A percentile compares a stretch with the other conserved stretches of the same genome.
phyloP scores from a whole-genome alignment of 2,329 filamentous ascomycete genomes.

The Metarhizium sp. region DNA sequence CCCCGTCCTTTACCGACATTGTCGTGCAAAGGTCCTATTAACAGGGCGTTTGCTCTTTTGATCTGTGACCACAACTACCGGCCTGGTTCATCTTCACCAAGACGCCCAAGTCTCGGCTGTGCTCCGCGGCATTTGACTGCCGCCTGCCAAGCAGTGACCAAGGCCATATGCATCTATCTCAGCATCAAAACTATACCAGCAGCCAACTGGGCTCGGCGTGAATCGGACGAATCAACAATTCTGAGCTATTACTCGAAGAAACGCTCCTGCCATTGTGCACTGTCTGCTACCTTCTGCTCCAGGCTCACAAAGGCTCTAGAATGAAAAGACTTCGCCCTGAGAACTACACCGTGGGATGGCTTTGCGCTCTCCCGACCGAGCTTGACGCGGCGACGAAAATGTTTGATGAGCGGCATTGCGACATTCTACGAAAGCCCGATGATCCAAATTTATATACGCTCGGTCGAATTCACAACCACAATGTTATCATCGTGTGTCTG shows the following conservation, averaged over 20 bases:
- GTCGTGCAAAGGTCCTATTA: too few species aligned
- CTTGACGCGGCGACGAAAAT: not conserved
- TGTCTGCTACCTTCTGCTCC: not conserved
- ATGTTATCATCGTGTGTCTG: constrained; percentile 20
- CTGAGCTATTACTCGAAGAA: not conserved
- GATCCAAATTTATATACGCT: constrained; percentile 14
- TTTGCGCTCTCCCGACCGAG: not conserved
- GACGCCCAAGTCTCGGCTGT: too few species aligned
- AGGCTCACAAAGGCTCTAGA: not conserved
- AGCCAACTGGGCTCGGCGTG: too few species aligned
- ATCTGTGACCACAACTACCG: too few species aligned
- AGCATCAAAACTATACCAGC: too few species aligned
- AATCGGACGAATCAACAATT: too few species aligned
- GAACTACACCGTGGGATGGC: constrained; percentile 1
- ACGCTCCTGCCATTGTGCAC: not conserved
- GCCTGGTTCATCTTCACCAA: too few species aligned
- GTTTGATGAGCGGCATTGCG: not conserved
- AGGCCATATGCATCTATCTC: too few species aligned
- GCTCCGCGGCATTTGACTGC: too few species aligned
- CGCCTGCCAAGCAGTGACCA: too few species aligned
- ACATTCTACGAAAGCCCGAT: not conserved
- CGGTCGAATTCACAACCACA: constrained; percentile 18
- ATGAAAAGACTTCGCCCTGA: constrained; percentile 1
- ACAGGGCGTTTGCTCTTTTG: too few species aligned
- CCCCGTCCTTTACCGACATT: too few species aligned